Conservation (phyloP, 305 asterid genomes). For the Galium porrigens region DNA sequence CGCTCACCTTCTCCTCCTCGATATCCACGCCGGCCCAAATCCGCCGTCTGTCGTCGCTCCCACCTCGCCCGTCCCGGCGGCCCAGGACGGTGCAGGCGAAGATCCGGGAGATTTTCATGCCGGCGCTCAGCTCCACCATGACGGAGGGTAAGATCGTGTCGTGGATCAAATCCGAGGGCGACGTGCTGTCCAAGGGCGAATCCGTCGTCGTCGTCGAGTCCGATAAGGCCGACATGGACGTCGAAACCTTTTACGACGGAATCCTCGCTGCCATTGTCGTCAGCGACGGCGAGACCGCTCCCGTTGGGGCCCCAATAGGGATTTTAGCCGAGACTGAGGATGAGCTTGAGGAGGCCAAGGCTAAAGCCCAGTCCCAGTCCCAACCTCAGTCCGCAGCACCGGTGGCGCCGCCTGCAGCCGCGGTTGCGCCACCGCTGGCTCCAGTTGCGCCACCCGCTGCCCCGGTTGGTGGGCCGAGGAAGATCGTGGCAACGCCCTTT, state of each 20-base stretch:
- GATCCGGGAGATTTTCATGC: conserved; percentile 81
- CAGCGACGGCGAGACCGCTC: conserved; percentile 65
- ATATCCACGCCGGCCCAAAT: conserved; percentile 24
- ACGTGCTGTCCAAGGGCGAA: conserved; percentile 66
- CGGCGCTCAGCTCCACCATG: conserved; percentile 93
- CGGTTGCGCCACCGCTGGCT: conserved; percentile 18
- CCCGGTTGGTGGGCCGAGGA: conserved; percentile 32
- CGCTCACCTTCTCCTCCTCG: conserved; percentile 41
- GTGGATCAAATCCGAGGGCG: conserved; percentile 89
- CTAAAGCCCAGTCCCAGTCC: conserved; percentile 43
- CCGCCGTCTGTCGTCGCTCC: conserved; percentile 23
- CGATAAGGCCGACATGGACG: conserved; percentile 95
- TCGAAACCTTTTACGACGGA: conserved; percentile 78
- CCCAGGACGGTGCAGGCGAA: conserved; percentile 26
- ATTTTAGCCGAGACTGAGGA: conserved; percentile 65
- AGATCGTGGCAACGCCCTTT: conserved; percentile 60
- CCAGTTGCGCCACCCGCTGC: conserved; percentile 22
- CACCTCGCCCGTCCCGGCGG: conserved; percentile 23
- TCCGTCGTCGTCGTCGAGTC: conserved; percentile 88
- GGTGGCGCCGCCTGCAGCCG: conserved; percentile 25
- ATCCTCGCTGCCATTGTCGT: conserved; percentile 75
- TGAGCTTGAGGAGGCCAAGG: conserved; percentile 61
- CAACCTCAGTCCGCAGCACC: conserved; percentile 21
- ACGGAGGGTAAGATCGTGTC: conserved; percentile 89
- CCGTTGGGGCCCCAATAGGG: conserved; percentile 71